Conservation (phyloP, 2,329 filamentous ascomycete genomes). For the Coniochaeta hoffmannii region DNA sequence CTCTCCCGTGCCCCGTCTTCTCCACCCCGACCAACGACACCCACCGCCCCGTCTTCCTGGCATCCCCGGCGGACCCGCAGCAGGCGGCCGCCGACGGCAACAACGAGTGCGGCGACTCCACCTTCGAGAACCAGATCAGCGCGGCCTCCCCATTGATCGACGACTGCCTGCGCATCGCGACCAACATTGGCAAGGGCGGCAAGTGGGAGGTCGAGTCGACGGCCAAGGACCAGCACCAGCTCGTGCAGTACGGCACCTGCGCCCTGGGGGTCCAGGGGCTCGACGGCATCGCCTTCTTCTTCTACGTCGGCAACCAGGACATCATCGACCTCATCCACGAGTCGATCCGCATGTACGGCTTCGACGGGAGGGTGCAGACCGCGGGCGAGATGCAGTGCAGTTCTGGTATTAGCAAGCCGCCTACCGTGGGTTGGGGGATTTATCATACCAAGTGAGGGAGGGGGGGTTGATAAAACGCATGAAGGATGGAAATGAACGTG, state of each 20-base stretch:
- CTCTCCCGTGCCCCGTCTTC: not conserved
- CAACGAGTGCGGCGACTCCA: not conserved
- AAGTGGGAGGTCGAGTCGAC: not conserved
- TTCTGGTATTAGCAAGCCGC: not conserved
- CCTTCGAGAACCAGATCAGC: not conserved
- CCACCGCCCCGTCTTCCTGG: not conserved
- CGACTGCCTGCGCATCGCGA: conserved; percentile 1
- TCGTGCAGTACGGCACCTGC: conserved; percentile 4
- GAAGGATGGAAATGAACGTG: not conserved
- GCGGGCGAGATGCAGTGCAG: not conserved
- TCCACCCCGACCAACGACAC: not conserved
- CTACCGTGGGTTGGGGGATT: not conserved
- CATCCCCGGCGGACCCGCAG: too few species aligned
- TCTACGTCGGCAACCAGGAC: not conserved
- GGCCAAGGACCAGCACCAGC: not conserved
- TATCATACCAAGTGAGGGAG: not conserved
- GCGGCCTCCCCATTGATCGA: not conserved
- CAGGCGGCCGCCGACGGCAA: not conserved
- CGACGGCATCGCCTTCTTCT: not conserved
- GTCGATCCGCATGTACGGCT: not conserved
- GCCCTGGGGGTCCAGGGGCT: conserved; percentile 4
- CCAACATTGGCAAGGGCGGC: conserved; percentile 1
- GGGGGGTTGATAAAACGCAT: not conserved
- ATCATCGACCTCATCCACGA: not conserved
- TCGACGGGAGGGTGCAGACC: not conserved